Evolutionary conservation across 306 rosid genomes (phyloP).

Genomic region (Prunus salicina): DNA sequence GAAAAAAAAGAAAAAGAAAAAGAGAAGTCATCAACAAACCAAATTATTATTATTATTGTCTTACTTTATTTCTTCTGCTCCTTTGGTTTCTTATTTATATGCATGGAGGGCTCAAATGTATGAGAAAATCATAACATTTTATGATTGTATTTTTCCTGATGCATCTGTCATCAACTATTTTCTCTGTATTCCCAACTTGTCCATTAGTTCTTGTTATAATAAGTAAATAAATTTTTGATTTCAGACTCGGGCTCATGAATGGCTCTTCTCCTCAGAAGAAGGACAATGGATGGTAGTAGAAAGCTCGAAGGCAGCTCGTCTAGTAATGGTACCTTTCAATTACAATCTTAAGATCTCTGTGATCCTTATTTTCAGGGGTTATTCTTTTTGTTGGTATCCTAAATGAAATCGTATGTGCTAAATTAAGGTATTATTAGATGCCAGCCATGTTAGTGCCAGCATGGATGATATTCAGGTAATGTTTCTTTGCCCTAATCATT

Average conservation of each 20-base stretch:
- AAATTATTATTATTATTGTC: no score
- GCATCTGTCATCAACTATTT: not conserved
- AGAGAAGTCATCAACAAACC: no score
- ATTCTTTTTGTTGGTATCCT: constrained; percentile 25
- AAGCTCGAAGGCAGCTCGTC: constrained; percentile 90
- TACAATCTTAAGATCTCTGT: not conserved
- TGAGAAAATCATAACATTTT: not conserved
- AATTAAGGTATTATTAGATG: constrained; percentile 69
- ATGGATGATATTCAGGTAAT: constrained; percentile 92
- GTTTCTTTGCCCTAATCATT: constrained; percentile 23
- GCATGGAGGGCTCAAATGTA: not conserved
- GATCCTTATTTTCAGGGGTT: not conserved
- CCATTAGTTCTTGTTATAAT: constrained; percentile 17
- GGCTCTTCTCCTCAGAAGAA: constrained; percentile 95
- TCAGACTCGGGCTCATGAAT: constrained; percentile 79
- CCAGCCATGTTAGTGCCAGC: constrained; percentile 56
- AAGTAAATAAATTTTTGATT: constrained; percentile 39
- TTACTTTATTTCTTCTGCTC: not conserved
- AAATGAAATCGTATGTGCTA: constrained; percentile 25
- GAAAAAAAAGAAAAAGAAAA: not conserved
- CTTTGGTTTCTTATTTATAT: not conserved
- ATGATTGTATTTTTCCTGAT: not conserved
- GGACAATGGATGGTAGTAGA: constrained; percentile 97
- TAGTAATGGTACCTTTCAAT: constrained; percentile 60
- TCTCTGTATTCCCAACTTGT: not conserved